Evolutionary conservation across 352 stramenopile genomes (phyloP).

Genomic region (Blastocystis sp.): DNA sequence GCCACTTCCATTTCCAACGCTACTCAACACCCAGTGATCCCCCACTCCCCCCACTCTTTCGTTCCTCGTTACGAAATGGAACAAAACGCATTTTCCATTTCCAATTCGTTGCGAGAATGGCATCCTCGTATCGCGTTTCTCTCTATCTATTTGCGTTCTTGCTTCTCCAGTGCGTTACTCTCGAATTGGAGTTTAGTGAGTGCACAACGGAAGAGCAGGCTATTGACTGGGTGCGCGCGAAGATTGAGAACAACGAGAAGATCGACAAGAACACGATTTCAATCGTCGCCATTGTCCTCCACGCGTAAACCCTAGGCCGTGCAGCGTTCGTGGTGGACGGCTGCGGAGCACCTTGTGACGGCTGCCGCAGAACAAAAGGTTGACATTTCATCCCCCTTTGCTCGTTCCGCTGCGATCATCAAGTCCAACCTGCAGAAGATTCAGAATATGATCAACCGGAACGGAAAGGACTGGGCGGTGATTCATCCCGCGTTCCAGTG

Average conservation of each 20-base stretch:
- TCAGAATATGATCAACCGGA: slow-evolving; percentile 70
- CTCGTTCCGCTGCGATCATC: slow-evolving; percentile 65
- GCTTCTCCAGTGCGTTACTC: background rate
- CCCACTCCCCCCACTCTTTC: too few relatives aligned
- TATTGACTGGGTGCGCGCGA: slow-evolving; percentile 27
- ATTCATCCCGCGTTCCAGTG: slow-evolving; percentile 73
- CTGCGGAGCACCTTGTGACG: slow-evolving; percentile 60
- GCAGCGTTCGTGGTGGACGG: slow-evolving; percentile 71
- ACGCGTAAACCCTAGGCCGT: slow-evolving; percentile 31
- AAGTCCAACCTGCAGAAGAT: slow-evolving; percentile 73
- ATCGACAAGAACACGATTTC: slow-evolving; percentile 74
- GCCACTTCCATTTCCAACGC: too few relatives aligned
- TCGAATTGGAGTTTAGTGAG: slow-evolving; percentile 28
- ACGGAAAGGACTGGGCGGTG: slow-evolving; percentile 65
- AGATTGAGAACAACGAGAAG: slow-evolving; percentile 41
- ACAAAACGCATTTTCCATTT: slow-evolving; percentile 34
- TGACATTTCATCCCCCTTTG: slow-evolving; percentile 69
- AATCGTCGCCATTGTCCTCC: background rate
- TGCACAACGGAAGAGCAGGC: slow-evolving; percentile 63
- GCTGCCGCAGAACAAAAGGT: slow-evolving; percentile 34
- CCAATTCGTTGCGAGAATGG: background rate
- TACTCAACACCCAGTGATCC: too few relatives aligned
- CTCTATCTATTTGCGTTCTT: slow-evolving; percentile 23
- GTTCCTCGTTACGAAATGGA: background rate
- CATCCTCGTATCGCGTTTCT: background rate